Percentiles rank a stretch among this genome's conserved stretches.
phyloP scores from a whole-genome alignment of 176 grass and related monocot species.

The Phoenix roebelenii region DNA sequence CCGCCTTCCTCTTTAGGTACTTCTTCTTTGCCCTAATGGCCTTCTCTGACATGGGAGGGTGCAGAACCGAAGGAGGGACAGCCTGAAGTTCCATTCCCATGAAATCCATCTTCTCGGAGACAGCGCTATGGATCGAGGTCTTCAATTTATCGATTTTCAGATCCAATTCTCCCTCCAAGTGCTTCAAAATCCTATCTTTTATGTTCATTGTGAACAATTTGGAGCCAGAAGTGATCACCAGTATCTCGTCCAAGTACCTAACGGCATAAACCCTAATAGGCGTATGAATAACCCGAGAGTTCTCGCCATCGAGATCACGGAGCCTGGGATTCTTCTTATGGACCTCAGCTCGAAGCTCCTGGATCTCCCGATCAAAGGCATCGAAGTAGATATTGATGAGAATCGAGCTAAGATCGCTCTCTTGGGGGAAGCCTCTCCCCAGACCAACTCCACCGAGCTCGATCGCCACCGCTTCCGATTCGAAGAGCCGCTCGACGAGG shows the following conservation, averaged over 20 bases:
- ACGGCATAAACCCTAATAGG: conserved; percentile 65
- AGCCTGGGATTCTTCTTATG: conserved; percentile 76
- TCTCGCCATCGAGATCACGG: background rate
- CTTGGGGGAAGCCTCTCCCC: conserved; percentile 58
- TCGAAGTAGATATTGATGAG: conserved; percentile 80
- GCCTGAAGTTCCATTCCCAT: conserved; percentile 87
- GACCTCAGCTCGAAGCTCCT: conserved; percentile 59
- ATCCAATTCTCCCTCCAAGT: conserved; percentile 50
- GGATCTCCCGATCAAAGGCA: conserved; percentile 52
- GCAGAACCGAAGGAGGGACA: conserved; percentile 62
- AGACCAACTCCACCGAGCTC: conserved; percentile 62
- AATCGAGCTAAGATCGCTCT: conserved; percentile 37
- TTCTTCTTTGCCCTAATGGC: conserved; percentile 79
- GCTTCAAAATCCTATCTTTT: conserved; percentile 51
- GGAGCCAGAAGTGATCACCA: conserved; percentile 64
- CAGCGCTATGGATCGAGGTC: conserved; percentile 63
- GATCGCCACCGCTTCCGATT: conserved; percentile 32
- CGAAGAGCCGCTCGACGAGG: conserved; percentile 45
- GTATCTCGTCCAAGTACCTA: conserved; percentile 69
- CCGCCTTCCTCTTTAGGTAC: conserved; percentile 73
- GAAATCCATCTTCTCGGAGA: conserved; percentile 81
- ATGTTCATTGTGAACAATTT: conserved; percentile 67
- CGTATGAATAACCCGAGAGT: conserved; percentile 35
- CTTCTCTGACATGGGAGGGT: conserved; percentile 81
- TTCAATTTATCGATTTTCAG: conserved; percentile 49